Percentiles rank a stretch among this genome's conserved stretches.
These are phyloP conservation scores for Paramecium pentaurelia DNA, from an alignment of 73 alveolate genomes.

Conservation along the genomic window DNA sequence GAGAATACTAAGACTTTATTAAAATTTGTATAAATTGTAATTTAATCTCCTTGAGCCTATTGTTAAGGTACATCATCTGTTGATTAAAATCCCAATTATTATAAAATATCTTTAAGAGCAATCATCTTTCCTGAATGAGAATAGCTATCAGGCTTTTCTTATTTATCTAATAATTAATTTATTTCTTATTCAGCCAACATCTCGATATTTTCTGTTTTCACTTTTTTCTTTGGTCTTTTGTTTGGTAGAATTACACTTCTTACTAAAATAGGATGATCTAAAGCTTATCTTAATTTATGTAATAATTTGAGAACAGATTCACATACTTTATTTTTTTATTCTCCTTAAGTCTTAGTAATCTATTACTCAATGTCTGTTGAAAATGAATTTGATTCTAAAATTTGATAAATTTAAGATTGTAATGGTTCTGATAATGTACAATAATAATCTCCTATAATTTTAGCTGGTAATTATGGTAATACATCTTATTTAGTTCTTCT, in stretches of 20 bases:
- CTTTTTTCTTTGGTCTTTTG: conserved; percentile 53
- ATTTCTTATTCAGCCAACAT: conserved; percentile 70
- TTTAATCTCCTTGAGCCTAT: conserved; percentile 18
- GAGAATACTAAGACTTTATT: conserved; percentile 85
- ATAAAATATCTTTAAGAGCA: conserved; percentile 36
- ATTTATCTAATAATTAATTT: conserved; percentile 50
- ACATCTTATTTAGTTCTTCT: conserved; percentile 96
- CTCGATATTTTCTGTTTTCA: conserved; percentile 64
- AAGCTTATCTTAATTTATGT: conserved; percentile 38
- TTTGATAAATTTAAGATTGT: conserved; percentile 74
- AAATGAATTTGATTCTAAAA: conserved; percentile 45
- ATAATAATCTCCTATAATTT: conserved; percentile 91
- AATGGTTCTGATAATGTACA: conserved; percentile 79
- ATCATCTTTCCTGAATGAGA: conserved; percentile 51
- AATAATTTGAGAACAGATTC: conserved; percentile 60
- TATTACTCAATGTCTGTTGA: conserved; percentile 33
- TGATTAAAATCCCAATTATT: conserved; percentile 58
- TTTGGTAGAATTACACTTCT: background rate
- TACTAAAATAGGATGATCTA: conserved; percentile 60
- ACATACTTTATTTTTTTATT: conserved; percentile 39
- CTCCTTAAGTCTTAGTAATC: conserved; percentile 46
- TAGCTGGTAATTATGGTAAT: conserved; percentile 92
- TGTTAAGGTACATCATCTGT: conserved; percentile 21
- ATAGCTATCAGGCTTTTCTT: conserved; percentile 23
- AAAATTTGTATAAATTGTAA: conserved; percentile 28